Conservation (phyloP, 805 yeast genomes). For the Hemisphaericaspora nanyangensis region DNA sequence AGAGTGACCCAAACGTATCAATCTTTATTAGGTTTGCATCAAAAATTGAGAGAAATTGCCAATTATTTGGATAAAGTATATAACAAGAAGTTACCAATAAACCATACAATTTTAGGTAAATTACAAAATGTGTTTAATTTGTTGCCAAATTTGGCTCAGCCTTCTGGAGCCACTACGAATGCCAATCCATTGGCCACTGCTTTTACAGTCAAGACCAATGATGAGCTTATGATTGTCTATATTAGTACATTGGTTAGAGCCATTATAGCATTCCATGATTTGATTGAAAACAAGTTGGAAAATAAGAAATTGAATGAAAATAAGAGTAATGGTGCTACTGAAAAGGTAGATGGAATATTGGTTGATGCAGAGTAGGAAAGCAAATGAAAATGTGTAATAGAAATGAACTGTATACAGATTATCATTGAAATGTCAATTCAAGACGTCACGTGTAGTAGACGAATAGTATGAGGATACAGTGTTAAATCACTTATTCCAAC, state of each 20-base stretch:
- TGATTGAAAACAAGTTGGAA: conserved; percentile 92
- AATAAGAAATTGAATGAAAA: conserved; percentile 52
- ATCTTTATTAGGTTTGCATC: conserved; percentile 81
- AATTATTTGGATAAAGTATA: conserved; percentile 73
- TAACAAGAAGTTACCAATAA: conserved; percentile 71
- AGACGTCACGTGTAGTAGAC: no score
- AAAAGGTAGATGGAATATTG: neutral
- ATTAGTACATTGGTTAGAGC: conserved; percentile 87
- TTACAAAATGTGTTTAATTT: conserved; percentile 92
- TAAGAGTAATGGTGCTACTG: conserved; percentile 10
- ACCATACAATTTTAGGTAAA: conserved; percentile 86
- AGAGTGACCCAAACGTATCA: conserved; percentile 85
- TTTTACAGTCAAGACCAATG: conserved; percentile 89
- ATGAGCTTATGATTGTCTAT: conserved; percentile 91
- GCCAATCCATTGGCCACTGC: conserved; percentile 66
- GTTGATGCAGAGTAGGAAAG: neutral
- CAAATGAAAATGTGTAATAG: conserved; percentile 3
- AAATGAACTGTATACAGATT: no score
- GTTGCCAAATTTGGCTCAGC: conserved; percentile 66
- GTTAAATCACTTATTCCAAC: no score
- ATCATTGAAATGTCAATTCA: no score
- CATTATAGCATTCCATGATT: conserved; percentile 92
- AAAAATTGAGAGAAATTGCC: conserved; percentile 73
- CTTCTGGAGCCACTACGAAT: conserved; percentile 17
- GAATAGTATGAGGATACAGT: no score